phyloP scores from a whole-genome alignment of 1,284 basidiomycete species.

The Anthracocystis walkeri region DNA sequence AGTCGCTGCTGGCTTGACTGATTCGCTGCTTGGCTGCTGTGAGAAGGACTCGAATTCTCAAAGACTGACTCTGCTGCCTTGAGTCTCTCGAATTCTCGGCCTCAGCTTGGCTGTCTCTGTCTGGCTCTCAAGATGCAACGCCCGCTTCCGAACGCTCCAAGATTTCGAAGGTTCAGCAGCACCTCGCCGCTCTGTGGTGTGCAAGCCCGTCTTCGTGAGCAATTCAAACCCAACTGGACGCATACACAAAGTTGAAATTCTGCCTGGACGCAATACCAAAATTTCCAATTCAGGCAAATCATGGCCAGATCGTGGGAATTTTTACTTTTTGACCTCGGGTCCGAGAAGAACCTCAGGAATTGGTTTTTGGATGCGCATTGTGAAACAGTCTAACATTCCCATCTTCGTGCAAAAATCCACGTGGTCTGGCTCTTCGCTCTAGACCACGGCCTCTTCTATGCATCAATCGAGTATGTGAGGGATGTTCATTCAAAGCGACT shows the following conservation, averaged over 20 bases:
- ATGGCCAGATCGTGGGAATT: conserved; percentile 20
- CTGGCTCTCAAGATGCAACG: not conserved
- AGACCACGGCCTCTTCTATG: not conserved
- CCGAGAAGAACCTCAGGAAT: conserved; percentile 1
- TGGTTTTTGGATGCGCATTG: not conserved
- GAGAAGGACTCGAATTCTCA: not conserved
- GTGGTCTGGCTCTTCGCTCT: not conserved
- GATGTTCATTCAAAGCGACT: not conserved
- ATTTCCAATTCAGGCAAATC: not conserved
- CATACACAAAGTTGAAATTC: not conserved
- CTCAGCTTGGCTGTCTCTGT: conserved; percentile 3
- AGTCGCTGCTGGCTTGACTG: too few species aligned
- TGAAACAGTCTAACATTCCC: not conserved
- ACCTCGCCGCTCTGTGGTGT: not conserved
- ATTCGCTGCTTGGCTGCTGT: not conserved
- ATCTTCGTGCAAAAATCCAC: not conserved
- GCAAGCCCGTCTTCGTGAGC: not conserved
- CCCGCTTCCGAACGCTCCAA: conserved; percentile 1
- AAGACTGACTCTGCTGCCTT: conserved; percentile 8
- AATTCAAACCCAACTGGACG: not conserved
- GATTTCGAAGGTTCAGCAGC: not conserved
- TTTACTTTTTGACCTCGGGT: conserved; percentile 3
- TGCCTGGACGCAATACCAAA: not conserved
- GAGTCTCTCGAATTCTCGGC: not conserved
- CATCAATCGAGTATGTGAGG: not conserved